These are phyloP conservation scores for Trichoderma pleuroti DNA, from an alignment of 2,329 filamentous ascomycete species.

Conservation along the genomic window DNA sequence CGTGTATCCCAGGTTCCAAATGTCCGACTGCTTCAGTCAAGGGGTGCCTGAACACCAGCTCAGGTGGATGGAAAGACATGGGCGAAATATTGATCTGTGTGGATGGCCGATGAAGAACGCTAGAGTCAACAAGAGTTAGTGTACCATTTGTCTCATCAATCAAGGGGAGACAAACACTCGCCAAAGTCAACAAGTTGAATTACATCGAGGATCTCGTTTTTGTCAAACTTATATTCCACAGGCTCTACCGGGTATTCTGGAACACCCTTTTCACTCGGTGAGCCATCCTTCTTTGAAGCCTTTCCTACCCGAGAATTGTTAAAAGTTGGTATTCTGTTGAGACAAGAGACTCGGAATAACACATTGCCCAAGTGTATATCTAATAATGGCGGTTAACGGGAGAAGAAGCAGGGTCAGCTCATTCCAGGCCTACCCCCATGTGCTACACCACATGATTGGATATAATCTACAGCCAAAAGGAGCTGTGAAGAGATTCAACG, in stretches of 20 bases:
- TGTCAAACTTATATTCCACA: background rate
- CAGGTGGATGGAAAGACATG: background rate
- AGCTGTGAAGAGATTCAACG: background rate
- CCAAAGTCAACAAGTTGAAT: background rate
- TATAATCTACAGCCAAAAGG: background rate
- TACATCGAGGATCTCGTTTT: background rate
- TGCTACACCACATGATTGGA: background rate
- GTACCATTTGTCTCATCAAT: accelerated
- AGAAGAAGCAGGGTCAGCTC: background rate
- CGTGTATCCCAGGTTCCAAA: background rate
- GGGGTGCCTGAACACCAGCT: background rate
- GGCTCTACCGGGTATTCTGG: background rate
- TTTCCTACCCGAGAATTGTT: background rate
- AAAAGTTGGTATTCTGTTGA: background rate
- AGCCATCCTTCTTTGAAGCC: background rate
- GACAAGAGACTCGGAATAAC: background rate
- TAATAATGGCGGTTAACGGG: background rate
- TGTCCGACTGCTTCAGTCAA: background rate
- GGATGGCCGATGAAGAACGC: background rate
- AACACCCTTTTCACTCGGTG: background rate
- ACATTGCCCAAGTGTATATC: background rate
- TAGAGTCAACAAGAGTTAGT: background rate
- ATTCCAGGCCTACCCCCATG: background rate
- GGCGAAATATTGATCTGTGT: background rate
- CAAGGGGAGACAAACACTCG: background rate